These are phyloP conservation scores for Malania oleifera DNA, from an alignment of 164 flowering plant genomes.

Conservation along the genomic window DNA sequence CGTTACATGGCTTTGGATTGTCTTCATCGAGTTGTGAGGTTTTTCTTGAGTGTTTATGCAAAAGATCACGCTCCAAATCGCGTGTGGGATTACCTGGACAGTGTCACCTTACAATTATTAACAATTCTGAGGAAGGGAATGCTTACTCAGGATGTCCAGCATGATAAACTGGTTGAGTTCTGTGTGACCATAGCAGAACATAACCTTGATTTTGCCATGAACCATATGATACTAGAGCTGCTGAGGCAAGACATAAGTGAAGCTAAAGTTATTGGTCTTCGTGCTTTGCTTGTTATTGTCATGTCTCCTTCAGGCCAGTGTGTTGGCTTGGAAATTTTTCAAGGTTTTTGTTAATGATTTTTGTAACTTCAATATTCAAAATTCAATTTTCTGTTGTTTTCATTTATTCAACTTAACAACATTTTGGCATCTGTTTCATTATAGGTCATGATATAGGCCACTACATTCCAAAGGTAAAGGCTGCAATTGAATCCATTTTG, in stretches of 20 bases:
- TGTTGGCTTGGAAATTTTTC: conserved; percentile 77
- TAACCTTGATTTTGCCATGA: conserved; percentile 97
- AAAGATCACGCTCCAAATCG: conserved; percentile 77
- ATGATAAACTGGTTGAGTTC: conserved; percentile 95
- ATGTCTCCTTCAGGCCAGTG: conserved; percentile 76
- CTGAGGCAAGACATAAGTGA: conserved; percentile 88
- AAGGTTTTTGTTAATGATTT: conserved; percentile 39
- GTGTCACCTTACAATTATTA: conserved; percentile 90
- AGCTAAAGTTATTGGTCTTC: conserved; percentile 95
- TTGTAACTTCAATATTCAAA: conserved; percentile 3
- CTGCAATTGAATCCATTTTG: conserved; percentile 85
- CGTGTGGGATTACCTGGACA: conserved; percentile 96
- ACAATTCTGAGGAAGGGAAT: conserved; percentile 84
- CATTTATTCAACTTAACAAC: conserved; percentile 7
- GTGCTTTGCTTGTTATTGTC: conserved; percentile 88
- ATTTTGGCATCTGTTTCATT: conserved; percentile 14
- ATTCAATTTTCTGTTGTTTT: neutral
- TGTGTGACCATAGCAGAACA: conserved; percentile 96
- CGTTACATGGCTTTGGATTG: conserved; percentile 99
- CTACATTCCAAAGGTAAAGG: conserved; percentile 91
- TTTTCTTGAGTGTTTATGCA: conserved; percentile 87
- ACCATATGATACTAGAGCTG: conserved; percentile 88
- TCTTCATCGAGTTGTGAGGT: conserved; percentile 90
- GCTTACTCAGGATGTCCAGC: conserved; percentile 98
- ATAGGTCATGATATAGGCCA: conserved; percentile 87